These are phyloP conservation scores for Solanum sitiens DNA, from an alignment of 257 asterid species.

Conservation along the genomic window DNA sequence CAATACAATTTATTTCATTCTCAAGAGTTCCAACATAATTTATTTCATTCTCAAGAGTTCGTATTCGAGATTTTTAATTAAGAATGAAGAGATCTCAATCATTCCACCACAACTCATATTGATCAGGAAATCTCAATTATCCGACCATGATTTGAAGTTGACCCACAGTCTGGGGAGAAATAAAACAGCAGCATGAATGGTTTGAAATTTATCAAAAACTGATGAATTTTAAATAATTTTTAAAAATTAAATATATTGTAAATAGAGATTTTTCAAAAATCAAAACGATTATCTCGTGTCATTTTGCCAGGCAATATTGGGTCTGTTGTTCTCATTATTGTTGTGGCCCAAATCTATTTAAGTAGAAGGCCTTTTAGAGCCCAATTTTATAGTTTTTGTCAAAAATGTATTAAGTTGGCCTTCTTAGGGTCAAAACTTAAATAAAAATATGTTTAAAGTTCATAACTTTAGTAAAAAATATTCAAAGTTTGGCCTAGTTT, in stretches of 20 bases:
- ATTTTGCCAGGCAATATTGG: neutral
- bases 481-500: neutral
- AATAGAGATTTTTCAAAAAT: neutral
- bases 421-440: neutral
- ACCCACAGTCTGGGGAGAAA: neutral
- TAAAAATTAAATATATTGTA: neutral
- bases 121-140: neutral
- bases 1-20: neutral
- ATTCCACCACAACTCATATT: neutral
- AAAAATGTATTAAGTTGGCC: neutral
- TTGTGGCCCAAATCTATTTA: neutral
- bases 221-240: neutral
- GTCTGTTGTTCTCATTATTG: neutral
- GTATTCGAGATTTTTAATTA: fast-evolving
- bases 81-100: neutral
- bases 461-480: neutral
- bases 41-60: neutral
- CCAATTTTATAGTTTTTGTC: neutral
- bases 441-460: neutral
- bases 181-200: neutral
- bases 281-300: neutral
- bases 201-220: neutral
- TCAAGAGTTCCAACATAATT: fast-evolving
- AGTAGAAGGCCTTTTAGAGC: neutral
- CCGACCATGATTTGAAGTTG: neutral